Base-by-base conservation (phyloP, 2,329 filamentous ascomycete species). In the Bretziella fagacearum region DNA sequence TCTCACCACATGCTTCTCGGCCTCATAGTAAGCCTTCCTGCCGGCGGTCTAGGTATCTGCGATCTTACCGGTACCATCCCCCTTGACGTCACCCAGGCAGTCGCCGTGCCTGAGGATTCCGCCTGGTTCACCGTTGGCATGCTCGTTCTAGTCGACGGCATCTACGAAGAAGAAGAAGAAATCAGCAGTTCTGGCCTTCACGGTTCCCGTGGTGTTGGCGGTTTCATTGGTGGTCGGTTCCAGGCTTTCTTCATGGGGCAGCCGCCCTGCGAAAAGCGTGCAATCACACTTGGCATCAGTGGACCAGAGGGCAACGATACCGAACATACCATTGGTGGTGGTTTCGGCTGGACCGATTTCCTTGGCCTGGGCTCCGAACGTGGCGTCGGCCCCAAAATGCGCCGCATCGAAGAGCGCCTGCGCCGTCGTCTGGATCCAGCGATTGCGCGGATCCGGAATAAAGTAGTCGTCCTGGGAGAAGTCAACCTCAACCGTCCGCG, bases 341-440 rank as follows among this genome's bases (percentile, higher is more conserved):
- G 84, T 1, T 95, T 96, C 58, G 91, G 91, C 36, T 98, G 91
- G 87, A 86, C 94, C 46, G 91, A 96, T 60, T 98, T 96, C 58
- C 68, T 96, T 1, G 91, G 89, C 4, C 74, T 91, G 1, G 89
- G 89, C 29, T 93, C 85, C 56, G 85, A 94, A 60, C 79, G 86
- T 39, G 86, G 85, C 5, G 75, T 81, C 1, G 87, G 89, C 0
- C 62, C 73, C 1, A 80, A 81, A 49, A 95, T 96, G 89, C 77
- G 84, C 47, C 77, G 74, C 50, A 69, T 95, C 1, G 82, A 93
- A 58, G 68, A 75, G 29, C 74, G 77, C 41, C 66, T 91, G 2
- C 65, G 89, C 6, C 62, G 58, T n/a, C 56, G 59, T 25, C 57
- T 54, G 20, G 56, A 65, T 15, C 54, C 57, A 22, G 57, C 62